Percentiles rank a stretch among this genome's conserved stretches.
Evolutionary conservation across 176 grass and related monocot species (phyloP).

Genomic region (Musa beccarii): DNA sequence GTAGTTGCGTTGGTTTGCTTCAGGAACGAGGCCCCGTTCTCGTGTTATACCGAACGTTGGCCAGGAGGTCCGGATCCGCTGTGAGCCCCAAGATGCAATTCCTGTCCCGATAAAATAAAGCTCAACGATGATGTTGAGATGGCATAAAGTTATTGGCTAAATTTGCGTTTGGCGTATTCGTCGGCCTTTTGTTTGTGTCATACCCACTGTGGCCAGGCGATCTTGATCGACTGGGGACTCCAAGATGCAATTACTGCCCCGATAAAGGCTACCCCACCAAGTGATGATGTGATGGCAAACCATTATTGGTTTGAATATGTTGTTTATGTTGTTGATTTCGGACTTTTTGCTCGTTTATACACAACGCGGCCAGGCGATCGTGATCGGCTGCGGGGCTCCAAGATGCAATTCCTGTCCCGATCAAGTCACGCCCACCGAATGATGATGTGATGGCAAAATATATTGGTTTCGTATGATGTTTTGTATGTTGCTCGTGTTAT

Average conservation of each 20-base stretch:
- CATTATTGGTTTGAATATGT: no score
- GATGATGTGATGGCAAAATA: neutral
- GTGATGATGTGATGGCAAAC: neutral
- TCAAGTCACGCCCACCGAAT: neutral
- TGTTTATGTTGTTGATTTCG: no score
- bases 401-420: neutral
- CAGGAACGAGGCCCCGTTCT: no score
- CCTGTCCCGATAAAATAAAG: no score
- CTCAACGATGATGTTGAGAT: neutral
- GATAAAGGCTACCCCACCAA: neutral
- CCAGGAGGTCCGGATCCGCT: neutral
- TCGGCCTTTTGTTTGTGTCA: neutral
- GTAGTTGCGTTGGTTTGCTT: no score
- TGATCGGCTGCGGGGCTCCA: no score
- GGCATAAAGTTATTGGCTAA: neutral
- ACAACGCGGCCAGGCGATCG: no score
- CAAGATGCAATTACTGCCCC: neutral
- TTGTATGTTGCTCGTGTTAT: neutral
- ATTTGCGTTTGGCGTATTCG: neutral
- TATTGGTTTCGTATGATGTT: neutral
- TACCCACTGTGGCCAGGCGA: neutral
- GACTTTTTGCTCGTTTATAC: no score
- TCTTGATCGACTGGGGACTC: neutral
- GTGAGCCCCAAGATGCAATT: neutral
- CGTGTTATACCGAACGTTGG: neutral